Conservation (phyloP, 2,329 filamentous ascomycete species). For the Phaeosphaeriaceae sp. region DNA sequence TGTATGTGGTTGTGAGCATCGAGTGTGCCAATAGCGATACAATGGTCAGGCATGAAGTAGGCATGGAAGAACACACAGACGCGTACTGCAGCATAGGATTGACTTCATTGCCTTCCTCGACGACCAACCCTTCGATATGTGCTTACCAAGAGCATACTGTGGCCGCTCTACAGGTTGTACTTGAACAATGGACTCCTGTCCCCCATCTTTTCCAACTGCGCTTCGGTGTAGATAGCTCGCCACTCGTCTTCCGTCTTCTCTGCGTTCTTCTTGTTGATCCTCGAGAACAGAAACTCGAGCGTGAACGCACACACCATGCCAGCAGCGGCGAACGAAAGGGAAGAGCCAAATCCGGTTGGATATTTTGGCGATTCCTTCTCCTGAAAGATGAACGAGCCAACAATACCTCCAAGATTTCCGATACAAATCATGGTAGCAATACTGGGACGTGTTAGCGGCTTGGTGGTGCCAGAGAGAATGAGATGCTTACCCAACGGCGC, state of each 20-base stretch:
- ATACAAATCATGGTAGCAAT: slow-evolving; percentile 37
- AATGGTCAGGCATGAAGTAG: neutral
- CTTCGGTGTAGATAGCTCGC: slow-evolving; percentile 43
- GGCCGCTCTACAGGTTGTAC: slow-evolving; percentile 32
- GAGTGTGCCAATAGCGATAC: neutral
- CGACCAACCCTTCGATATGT: neutral
- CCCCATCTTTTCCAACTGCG: slow-evolving; percentile 47
- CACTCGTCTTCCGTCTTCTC: slow-evolving; percentile 44
- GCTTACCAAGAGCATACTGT: neutral
- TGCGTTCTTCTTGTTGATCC: slow-evolving; percentile 45
- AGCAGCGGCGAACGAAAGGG: slow-evolving; percentile 32
- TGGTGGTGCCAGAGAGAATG: neutral
- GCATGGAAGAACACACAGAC: neutral
- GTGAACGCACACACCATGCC: slow-evolving; percentile 22
- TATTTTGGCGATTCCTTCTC: slow-evolving; percentile 42
- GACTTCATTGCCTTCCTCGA: neutral
- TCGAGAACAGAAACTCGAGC: slow-evolving; percentile 37
- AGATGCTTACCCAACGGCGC: slow-evolving; percentile 20
- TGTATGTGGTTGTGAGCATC: neutral
- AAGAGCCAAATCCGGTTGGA: slow-evolving; percentile 42
- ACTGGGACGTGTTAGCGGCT: slow-evolving; percentile 2
- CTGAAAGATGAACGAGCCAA: slow-evolving; percentile 42
- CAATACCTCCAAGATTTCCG: slow-evolving; percentile 34
- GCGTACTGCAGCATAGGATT: neutral
- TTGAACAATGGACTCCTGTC: slow-evolving; percentile 51